phyloP scores from a whole-genome alignment of 2,329 filamentous ascomycete species.

The Berkeleyomyces basicola region DNA sequence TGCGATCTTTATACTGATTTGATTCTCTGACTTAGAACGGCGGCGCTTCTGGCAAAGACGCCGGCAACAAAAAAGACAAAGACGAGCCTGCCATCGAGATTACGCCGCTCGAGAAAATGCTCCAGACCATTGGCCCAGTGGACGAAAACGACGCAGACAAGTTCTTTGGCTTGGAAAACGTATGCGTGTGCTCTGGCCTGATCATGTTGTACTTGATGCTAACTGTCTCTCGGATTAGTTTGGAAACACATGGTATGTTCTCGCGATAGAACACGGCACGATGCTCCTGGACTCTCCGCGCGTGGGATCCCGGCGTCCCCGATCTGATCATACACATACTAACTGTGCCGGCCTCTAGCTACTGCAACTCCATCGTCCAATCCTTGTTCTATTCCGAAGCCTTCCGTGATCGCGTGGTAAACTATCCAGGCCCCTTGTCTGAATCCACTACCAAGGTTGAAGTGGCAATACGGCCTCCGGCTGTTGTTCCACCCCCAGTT shows the following conservation, averaged over 20 bases:
- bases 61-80: conserved; percentile 33
- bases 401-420: conserved; percentile 87
- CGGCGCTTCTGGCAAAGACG: conserved; percentile 25
- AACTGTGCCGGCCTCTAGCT: conserved; percentile 35
- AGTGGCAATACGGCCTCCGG: conserved; percentile 41
- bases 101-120: conserved; percentile 54
- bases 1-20: conserved; percentile 11
- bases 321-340: not conserved
- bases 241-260: conserved; percentile 80
- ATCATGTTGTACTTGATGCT: conserved; percentile 19
- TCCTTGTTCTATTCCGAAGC: conserved; percentile 89
- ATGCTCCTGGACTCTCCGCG: not conserved
- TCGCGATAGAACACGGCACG: not conserved
- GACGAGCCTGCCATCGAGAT: conserved; percentile 40
- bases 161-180: conserved; percentile 97
- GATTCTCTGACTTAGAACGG: conserved; percentile 16
- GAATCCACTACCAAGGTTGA: conserved; percentile 49
- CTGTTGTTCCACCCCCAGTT: conserved; percentile 28
- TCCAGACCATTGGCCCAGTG: conserved; percentile 65
- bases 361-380: conserved; percentile 97
- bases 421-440: conserved; percentile 63
- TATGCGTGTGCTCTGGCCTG: conserved; percentile 31
- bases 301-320: not conserved
- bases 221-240: conserved; percentile 42
- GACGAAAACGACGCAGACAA: conserved; percentile 86